Percentiles rank a stretch among this genome's conserved stretches.
These are phyloP conservation scores for Venturia oleaginea DNA, from an alignment of 2,329 filamentous ascomycete genomes.

Conservation along the genomic window DNA sequence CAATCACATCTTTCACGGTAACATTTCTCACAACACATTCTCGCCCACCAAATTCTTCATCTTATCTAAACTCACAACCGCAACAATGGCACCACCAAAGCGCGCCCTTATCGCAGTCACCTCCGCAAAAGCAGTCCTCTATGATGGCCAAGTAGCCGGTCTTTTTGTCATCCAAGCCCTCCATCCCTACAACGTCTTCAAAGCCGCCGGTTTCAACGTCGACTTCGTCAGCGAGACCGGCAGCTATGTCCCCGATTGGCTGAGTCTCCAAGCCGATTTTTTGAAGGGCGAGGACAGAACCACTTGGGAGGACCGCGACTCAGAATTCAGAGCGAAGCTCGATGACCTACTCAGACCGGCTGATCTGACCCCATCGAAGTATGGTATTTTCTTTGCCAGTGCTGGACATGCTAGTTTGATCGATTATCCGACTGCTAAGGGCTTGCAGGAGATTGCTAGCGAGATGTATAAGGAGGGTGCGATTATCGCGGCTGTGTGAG, in stretches of 20 bases:
- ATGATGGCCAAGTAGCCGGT: conserved; percentile 33
- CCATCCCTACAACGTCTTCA: conserved; percentile 40
- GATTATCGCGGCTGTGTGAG: conserved; percentile 32
- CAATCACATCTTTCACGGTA: background rate
- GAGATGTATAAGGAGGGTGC: conserved; percentile 33
- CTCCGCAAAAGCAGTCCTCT: conserved; percentile 32
- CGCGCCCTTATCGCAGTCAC: conserved; percentile 36
- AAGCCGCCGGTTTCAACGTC: conserved; percentile 37
- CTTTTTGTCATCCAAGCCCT: conserved; percentile 42
- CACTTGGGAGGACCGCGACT: conserved; percentile 32
- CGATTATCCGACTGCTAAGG: conserved; percentile 36
- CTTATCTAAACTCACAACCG: background rate
- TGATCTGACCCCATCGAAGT: conserved; percentile 16
- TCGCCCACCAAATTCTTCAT: background rate
- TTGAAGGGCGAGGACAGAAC: conserved; percentile 32
- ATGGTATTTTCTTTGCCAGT: conserved; percentile 34
- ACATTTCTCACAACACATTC: background rate
- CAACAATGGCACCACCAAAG: conserved; percentile 25
- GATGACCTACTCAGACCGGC: conserved; percentile 33
- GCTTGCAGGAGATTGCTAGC: conserved; percentile 33
- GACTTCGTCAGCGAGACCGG: conserved; percentile 40
- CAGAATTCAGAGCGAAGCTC: conserved; percentile 38
- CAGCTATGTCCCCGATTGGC: conserved; percentile 36
- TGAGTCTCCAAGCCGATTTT: conserved; percentile 35
- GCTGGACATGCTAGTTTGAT: conserved; percentile 39